These are phyloP conservation scores for Parastagonospora avenae DNA, from an alignment of 2,329 filamentous ascomycete species.

Conservation along the genomic window DNA sequence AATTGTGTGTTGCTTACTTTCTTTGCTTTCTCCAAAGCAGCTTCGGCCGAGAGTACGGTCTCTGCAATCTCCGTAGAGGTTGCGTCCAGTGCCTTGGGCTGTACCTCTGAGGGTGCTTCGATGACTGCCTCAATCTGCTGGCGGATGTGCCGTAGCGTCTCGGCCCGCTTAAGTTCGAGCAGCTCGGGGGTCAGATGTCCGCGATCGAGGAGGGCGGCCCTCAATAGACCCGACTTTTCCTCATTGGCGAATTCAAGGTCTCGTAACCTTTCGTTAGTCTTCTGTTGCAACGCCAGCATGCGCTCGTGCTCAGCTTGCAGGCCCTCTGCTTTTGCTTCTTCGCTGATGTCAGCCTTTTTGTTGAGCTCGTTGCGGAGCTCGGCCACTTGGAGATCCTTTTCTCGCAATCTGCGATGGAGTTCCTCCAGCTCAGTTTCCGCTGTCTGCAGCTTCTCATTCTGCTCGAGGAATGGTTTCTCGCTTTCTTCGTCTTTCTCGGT, in stretches of 20 bases:
- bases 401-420: constrained; percentile 39
- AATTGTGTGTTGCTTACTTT: constrained; percentile 44
- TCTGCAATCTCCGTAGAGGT: constrained; percentile 43
- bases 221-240: constrained; percentile 42
- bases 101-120: constrained; percentile 37
- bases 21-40: constrained; percentile 43
- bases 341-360: constrained; percentile 40
- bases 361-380: constrained; percentile 45
- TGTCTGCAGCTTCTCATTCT: constrained; percentile 45
- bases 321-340: constrained; percentile 34
- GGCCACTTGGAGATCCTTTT: constrained; percentile 43
- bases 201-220: constrained; percentile 39
- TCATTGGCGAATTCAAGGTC: constrained; percentile 44
- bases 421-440: constrained; percentile 43
- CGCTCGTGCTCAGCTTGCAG: constrained; percentile 44
- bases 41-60: constrained; percentile 39
- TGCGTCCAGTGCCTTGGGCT: constrained; percentile 36
- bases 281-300: constrained; percentile 41
- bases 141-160: constrained; percentile 39
- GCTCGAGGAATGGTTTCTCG: constrained; percentile 46
- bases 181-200: constrained; percentile 41
- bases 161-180: constrained; percentile 36
- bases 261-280: constrained; percentile 40
- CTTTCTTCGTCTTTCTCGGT: constrained; percentile 41
- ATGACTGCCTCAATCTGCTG: constrained; percentile 41